phyloP scores from a whole-genome alignment of 164 flowering plant species.

The Sextonia rubra region DNA sequence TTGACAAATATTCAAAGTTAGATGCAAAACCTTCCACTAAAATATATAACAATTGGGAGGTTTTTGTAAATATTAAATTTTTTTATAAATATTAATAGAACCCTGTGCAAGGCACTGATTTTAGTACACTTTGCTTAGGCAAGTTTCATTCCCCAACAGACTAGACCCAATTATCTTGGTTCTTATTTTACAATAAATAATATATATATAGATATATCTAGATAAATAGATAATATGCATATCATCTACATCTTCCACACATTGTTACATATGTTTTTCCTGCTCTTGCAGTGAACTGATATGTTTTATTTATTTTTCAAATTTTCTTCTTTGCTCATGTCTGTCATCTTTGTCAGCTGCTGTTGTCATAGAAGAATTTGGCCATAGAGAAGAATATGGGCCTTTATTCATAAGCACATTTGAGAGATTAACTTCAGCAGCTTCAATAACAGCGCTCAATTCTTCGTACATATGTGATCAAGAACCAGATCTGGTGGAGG shows the following conservation, averaged over 20 bases:
- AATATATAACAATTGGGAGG: too few species aligned
- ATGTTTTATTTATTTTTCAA: background rate
- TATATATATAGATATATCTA: too few species aligned
- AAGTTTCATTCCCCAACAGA: too few species aligned
- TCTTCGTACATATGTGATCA: slow-evolving; percentile 98
- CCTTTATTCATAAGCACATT: slow-evolving; percentile 65
- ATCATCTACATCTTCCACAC: background rate
- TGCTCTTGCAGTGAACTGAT: background rate
- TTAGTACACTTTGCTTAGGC: too few species aligned
- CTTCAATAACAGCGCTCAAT: slow-evolving; percentile 76
- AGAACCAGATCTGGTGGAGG: slow-evolving; percentile 96
- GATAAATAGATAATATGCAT: background rate
- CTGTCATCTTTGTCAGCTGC: slow-evolving; percentile 50
- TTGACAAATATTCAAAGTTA: too few species aligned
- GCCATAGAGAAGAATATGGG: slow-evolving; percentile 84
- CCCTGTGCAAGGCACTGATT: too few species aligned
- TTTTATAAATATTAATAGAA: too few species aligned
- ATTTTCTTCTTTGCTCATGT: background rate
- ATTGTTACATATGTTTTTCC: background rate
- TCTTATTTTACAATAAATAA: too few species aligned
- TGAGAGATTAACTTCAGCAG: slow-evolving; percentile 73
- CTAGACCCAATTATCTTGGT: too few species aligned
- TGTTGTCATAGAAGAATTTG: slow-evolving; percentile 83
- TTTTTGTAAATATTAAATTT: too few species aligned
- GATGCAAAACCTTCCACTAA: too few species aligned